Evolutionary conservation across 192 early-diverging fungal species (phyloP).

Genomic region (Coemansia sp.): DNA sequence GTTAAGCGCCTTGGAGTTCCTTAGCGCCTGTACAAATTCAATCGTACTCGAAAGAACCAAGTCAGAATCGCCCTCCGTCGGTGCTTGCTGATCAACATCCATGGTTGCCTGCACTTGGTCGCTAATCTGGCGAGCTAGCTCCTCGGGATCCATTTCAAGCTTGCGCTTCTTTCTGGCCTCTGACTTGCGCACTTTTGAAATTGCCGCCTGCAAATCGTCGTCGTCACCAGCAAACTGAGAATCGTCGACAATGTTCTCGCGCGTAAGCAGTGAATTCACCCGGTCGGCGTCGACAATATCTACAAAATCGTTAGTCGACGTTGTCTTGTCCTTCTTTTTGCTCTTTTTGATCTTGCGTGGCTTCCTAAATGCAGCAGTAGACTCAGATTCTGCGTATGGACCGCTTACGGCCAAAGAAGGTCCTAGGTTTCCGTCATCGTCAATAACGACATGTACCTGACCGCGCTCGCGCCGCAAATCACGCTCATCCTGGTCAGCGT

Average conservation of each 20-base stretch:
- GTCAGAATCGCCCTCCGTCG: conserved; percentile 14
- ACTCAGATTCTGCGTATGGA: conserved; percentile 89
- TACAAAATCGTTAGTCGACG: conserved; percentile 17
- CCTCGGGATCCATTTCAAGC: conserved; percentile 25
- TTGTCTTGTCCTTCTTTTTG: conserved; percentile 27
- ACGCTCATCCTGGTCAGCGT: conserved; percentile 7
- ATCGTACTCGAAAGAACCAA: conserved; percentile 83
- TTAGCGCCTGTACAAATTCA: conserved; percentile 78
- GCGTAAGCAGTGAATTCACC: conserved; percentile 15
- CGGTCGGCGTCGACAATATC: conserved; percentile 24
- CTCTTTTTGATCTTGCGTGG: conserved; percentile 64
- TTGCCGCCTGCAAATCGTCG: conserved; percentile 84
- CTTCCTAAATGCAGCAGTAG: conserved; percentile 73
- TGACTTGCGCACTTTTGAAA: conserved; percentile 70
- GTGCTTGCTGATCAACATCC: conserved; percentile 35
- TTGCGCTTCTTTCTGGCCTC: conserved; percentile 55
- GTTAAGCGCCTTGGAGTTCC: conserved; percentile 6
- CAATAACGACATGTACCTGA: conserved; percentile 3
- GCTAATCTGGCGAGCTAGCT: conserved; percentile 15
- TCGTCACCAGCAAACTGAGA: conserved; percentile 91
- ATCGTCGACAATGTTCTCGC: conserved; percentile 10
- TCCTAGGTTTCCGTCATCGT: not conserved
- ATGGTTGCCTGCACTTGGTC: conserved; percentile 31
- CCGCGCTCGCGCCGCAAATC: conserved; percentile 2
- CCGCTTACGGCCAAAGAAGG: conserved; percentile 67